Conservation (phyloP, 495 filamentous ascomycete genomes). For the Evansstolkia leycettana region DNA sequence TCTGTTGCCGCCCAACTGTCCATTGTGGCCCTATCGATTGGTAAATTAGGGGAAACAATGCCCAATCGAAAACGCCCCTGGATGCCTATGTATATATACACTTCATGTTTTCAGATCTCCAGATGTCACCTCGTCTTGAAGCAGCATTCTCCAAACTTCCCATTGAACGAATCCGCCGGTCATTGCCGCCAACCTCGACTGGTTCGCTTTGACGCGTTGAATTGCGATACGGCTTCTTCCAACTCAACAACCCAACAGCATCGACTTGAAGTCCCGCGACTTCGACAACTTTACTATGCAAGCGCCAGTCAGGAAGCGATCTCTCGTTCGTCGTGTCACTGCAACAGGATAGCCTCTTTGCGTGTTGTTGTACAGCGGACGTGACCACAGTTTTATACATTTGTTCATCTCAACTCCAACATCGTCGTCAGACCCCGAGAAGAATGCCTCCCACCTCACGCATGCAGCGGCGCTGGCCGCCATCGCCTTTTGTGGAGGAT, state of each 20-base stretch:
- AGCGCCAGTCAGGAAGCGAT: slow-evolving; percentile 6
- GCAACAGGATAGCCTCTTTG: slow-evolving; percentile 7
- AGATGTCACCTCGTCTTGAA: background rate
- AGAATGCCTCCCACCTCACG: slow-evolving; percentile 20
- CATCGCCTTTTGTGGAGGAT: slow-evolving; percentile 32
- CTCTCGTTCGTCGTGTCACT: slow-evolving; percentile 8
- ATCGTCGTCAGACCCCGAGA: too few relatives aligned
- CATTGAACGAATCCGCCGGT: too few relatives aligned
- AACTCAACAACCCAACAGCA: too few relatives aligned
- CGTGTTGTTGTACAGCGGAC: background rate
- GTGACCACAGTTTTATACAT: background rate
- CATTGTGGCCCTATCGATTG: background rate
- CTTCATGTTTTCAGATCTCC: background rate
- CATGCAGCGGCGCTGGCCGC: slow-evolving; percentile 24
- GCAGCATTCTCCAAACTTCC: background rate
- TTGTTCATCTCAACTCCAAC: background rate
- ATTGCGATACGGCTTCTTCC: too few relatives aligned
- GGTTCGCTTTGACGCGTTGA: background rate
- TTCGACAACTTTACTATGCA: slow-evolving; percentile 11
- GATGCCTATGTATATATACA: background rate
- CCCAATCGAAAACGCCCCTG: background rate
- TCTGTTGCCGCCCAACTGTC: background rate
- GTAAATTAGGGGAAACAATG: background rate
- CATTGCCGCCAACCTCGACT: background rate
- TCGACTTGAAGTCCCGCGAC: background rate